These are phyloP conservation scores for Rhizoclosmatium globosum DNA, from an alignment of 192 early-diverging fungal genomes.

Conservation along the genomic window DNA sequence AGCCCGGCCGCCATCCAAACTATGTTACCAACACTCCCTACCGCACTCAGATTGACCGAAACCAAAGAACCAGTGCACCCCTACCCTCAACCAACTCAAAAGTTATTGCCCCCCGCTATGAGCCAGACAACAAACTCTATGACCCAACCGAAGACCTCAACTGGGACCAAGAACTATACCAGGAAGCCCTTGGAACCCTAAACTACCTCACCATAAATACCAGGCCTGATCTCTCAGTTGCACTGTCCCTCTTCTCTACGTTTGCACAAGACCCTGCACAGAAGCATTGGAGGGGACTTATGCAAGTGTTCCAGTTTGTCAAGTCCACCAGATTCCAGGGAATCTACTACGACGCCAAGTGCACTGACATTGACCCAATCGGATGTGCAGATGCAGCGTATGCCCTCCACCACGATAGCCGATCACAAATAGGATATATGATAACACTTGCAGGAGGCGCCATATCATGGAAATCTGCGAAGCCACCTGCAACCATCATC, in stretches of 20 bases:
- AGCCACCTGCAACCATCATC: too few relatives aligned
- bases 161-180: not conserved
- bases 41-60: not conserved
- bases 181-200: not conserved
- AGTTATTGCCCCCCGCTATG: not conserved
- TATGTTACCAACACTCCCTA: not conserved
- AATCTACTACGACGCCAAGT: not conserved
- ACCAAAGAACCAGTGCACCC: not conserved
- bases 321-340: not conserved
- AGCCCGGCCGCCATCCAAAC: too few relatives aligned
- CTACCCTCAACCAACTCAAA: not conserved
- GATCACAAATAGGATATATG: too few relatives aligned
- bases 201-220: constrained; percentile 1
- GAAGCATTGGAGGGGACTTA: not conserved
- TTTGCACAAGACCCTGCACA: not conserved
- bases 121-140: not conserved
- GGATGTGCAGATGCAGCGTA: constrained; percentile 7
- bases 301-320: not conserved
- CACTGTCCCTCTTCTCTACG: not conserved
- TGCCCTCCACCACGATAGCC: not conserved
- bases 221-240: not conserved
- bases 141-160: not conserved
- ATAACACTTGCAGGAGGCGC: too few relatives aligned
- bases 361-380: not conserved
- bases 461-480: too few relatives aligned